Conservation (phyloP, 2,329 filamentous ascomycete species). For the Colletotrichum sp. region DNA sequence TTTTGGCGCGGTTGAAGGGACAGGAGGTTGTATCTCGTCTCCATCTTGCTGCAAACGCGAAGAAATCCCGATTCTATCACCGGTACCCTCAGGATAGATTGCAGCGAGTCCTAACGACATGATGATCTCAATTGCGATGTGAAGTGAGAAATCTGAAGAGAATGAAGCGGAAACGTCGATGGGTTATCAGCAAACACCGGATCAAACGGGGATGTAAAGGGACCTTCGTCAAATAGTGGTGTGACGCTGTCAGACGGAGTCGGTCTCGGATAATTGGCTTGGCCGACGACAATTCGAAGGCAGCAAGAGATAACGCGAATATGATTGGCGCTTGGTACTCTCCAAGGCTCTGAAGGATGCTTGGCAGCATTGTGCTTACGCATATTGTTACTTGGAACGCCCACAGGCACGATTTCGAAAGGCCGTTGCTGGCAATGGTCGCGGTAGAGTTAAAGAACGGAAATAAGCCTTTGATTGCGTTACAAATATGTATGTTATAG, state of each 20-base stretch:
- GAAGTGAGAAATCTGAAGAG: neutral
- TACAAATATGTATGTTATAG: too few relatives aligned
- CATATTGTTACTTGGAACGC: neutral
- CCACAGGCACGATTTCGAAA: neutral
- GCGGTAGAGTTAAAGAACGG: too few relatives aligned
- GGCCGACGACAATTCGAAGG: neutral
- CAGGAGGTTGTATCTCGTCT: neutral
- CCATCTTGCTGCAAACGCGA: neutral
- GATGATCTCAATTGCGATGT: neutral
- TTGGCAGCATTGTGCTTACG: neutral
- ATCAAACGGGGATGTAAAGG: neutral
- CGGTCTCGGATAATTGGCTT: neutral
- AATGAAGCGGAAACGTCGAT: accelerated
- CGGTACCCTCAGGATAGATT: neutral
- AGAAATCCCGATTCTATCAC: neutral
- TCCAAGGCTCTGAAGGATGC: neutral
- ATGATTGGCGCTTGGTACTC: neutral
- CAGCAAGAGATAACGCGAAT: neutral
- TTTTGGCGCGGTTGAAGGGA: neutral
- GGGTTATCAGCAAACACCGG: neutral
- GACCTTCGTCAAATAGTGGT: neutral
- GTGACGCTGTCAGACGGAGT: neutral
- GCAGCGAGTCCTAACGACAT: neutral
- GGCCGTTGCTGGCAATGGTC: neutral
- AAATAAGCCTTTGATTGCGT: too few relatives aligned